Conservation (phyloP, 176 grass and related monocot genomes). For the Eremochloa ophiuroides region DNA sequence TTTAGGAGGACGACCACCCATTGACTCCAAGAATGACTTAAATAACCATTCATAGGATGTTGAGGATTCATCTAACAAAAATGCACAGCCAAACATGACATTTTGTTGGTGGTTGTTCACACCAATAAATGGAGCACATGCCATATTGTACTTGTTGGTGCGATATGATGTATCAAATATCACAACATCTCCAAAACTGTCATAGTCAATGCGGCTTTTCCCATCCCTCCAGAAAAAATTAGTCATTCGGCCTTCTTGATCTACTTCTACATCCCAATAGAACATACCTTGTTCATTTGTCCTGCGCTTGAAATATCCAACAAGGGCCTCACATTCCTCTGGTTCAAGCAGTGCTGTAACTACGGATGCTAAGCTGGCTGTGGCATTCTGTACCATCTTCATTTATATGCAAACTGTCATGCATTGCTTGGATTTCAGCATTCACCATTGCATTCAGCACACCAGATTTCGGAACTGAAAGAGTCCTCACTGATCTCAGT, state of each 20-base stretch:
- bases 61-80: slow-evolving; percentile 58
- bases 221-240: slow-evolving; percentile 79
- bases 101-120: slow-evolving; percentile 71
- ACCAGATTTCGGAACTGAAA: slow-evolving; percentile 63
- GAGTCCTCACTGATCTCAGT: slow-evolving; percentile 70
- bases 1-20: slow-evolving; percentile 61
- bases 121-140: slow-evolving; percentile 72
- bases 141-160: slow-evolving; percentile 63
- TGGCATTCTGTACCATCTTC: slow-evolving; percentile 49
- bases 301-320: slow-evolving; percentile 62
- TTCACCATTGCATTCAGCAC: slow-evolving; percentile 70
- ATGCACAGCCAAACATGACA: slow-evolving; percentile 72
- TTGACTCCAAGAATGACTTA: slow-evolving; percentile 68
- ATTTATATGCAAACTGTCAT: slow-evolving; percentile 33
- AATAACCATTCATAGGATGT: slow-evolving; percentile 72
- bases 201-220: slow-evolving; percentile 60
- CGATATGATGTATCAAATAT: slow-evolving; percentile 67
- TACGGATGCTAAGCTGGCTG: slow-evolving; percentile 49
- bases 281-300: slow-evolving; percentile 61
- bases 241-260: slow-evolving; percentile 52
- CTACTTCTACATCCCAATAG: slow-evolving; percentile 74
- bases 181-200: slow-evolving; percentile 68
- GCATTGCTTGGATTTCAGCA: slow-evolving; percentile 61
- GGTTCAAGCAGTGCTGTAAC: slow-evolving; percentile 56
- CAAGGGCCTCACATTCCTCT: slow-evolving; percentile 45